Evolutionary conservation across 192 early-diverging fungal species (phyloP), one percentile per base, ranked within the genome.

Genomic region (Gigaspora rosea): DNA sequence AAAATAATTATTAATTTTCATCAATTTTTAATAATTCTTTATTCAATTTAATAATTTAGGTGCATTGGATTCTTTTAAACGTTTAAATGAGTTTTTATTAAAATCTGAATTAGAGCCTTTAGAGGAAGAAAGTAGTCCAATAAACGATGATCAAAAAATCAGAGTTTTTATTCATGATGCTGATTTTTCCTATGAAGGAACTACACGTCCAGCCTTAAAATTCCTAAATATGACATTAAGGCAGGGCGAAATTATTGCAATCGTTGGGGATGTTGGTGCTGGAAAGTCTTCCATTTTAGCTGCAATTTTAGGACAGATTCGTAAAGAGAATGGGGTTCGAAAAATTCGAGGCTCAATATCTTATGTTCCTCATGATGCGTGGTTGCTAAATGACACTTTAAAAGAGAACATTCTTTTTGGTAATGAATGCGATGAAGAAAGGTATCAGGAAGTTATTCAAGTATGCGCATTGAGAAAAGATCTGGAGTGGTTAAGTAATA

Each of bases 381-480:
- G 92, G 91, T 73, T 94, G 8, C 76, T 92, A 61, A 94, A 93
- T 78, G 79, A 85, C 2, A 90, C 92, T 1, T 80, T 95, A n/a
- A 86, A 88, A 20, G 90, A 90, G 8, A 96, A 96, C 75, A 90
- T 95, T 83, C 54, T 94, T 36, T 95, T 96, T 84, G 93, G 94
- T 0, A 86, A 84, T 8, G 64, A 79, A 1, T 90, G 83, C 56
- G 87, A 96, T 62, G 74, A 76, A 18, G 68, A 76, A 63, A 81
- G 76, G 13, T 94, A 91, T 84, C 79, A 86, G 66, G 85, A 87
- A 41, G 85, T 90, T 48, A 67, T 94, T 3, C 81, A 87, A 8
- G 87, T 89, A 0, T 90, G 89, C 75, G 88, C 89, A 1, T 77
- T 94, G 8, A 83, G 79, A 35, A 84, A 87, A 5, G 94, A 95